These are phyloP conservation scores for Sporothrix globosa DNA, from an alignment of 2,329 filamentous ascomycete genomes.

Conservation along the genomic window DNA sequence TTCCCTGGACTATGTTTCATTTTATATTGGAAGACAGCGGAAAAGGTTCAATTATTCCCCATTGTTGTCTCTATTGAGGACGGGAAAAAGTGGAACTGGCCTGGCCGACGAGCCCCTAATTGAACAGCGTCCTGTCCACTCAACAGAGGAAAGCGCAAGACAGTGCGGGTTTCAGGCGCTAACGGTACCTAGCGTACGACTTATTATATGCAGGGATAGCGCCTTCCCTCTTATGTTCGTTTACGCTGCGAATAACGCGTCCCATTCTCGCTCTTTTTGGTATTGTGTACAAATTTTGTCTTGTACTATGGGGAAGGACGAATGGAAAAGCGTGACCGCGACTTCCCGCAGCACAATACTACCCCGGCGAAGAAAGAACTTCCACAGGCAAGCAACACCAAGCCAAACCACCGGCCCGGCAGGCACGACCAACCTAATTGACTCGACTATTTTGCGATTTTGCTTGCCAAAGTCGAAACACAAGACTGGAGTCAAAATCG, in stretches of 20 bases:
- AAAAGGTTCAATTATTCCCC: not conserved
- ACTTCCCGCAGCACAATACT: slow-evolving; percentile 22
- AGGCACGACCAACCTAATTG: not conserved
- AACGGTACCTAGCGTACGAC: slow-evolving; percentile 12
- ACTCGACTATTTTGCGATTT: not conserved
- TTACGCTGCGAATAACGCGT: slow-evolving; percentile 25
- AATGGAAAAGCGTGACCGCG: slow-evolving; percentile 30
- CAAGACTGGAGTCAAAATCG: not conserved
- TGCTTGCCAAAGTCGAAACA: slow-evolving; percentile 7
- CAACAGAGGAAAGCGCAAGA: not conserved
- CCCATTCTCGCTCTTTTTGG: not conserved
- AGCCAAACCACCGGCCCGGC: slow-evolving; percentile 8
- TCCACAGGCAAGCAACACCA: slow-evolving; percentile 7
- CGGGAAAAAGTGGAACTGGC: not conserved
- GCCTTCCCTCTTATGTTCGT: slow-evolving; percentile 14
- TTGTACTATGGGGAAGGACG: slow-evolving; percentile 21
- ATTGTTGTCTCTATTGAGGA: not conserved
- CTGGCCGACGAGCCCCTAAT: slow-evolving; percentile 6
- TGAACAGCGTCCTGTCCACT: not conserved
- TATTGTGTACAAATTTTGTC: slow-evolving; percentile 19
- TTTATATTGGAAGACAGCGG: not conserved
- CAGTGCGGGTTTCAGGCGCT: slow-evolving; percentile 26
- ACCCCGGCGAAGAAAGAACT: not conserved
- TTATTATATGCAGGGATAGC: slow-evolving; percentile 4
- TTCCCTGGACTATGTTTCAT: not conserved